Conservation (phyloP, 352 stramenopile genomes). For the Saprolegnia diclina region DNA sequence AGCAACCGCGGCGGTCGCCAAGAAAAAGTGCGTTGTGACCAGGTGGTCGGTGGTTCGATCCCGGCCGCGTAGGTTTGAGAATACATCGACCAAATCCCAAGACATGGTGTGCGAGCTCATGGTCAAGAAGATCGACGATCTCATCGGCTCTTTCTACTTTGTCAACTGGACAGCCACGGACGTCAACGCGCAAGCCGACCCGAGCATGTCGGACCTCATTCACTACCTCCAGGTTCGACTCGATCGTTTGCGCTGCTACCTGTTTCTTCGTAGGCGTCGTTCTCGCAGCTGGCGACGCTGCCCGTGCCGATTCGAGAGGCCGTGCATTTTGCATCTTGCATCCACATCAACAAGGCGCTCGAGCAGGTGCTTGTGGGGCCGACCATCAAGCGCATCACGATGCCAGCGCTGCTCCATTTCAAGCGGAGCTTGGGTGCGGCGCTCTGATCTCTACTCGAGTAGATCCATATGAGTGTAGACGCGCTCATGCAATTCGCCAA, state of each 20-base stretch:
- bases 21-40: constrained; percentile 45
- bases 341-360: constrained; percentile 69
- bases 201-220: constrained; percentile 78
- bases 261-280: constrained; percentile 56
- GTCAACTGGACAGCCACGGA: constrained; percentile 64
- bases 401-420: constrained; percentile 65
- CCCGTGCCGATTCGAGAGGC: constrained; percentile 53
- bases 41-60: neutral
- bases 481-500: constrained; percentile 59
- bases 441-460: neutral
- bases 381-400: constrained; percentile 61
- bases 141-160: constrained; percentile 70
- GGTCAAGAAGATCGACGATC: constrained; percentile 80
- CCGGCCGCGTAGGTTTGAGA: constrained; percentile 42
- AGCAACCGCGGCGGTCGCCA: constrained; percentile 38
- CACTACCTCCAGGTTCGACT: constrained; percentile 57
- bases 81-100: constrained; percentile 64
- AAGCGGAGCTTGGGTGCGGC: constrained; percentile 49
- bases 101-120: constrained; percentile 82
- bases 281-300: constrained; percentile 53
- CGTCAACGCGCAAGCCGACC: constrained; percentile 54
- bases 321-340: constrained; percentile 70
- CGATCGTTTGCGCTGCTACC: neutral
- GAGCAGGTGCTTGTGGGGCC: constrained; percentile 59
- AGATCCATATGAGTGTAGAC: constrained; percentile 32